Conservation (phyloP, 352 stramenopile genomes). For the Pythium sukuiense region DNA sequence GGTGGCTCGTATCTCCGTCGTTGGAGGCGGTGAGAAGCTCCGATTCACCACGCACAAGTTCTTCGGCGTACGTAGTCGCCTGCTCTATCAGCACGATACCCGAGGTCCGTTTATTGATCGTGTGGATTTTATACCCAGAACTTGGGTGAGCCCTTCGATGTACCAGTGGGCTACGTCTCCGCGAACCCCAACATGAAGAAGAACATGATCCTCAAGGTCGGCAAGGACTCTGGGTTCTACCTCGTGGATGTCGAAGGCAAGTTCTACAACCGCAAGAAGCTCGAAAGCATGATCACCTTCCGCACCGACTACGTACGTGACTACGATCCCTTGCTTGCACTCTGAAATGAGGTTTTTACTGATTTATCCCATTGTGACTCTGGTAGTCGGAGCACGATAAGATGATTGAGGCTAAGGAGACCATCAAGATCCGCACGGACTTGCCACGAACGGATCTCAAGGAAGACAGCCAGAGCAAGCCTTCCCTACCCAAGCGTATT, state of each 20-base stretch:
- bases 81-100: too few species aligned
- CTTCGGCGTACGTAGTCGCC: slow-evolving; percentile 57
- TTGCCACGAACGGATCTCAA: slow-evolving; percentile 70
- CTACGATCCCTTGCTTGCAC: background rate
- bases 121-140: slow-evolving; percentile 36
- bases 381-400: slow-evolving; percentile 65
- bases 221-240: slow-evolving; percentile 70
- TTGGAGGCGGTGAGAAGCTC: slow-evolving; percentile 74
- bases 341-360: background rate
- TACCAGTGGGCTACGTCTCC: slow-evolving; percentile 67
- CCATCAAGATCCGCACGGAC: slow-evolving; percentile 62
- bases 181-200: slow-evolving; percentile 82
- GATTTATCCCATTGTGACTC: background rate
- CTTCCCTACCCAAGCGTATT: slow-evolving; percentile 30
- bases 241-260: slow-evolving; percentile 77
- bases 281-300: slow-evolving; percentile 88
- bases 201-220: slow-evolving; percentile 86
- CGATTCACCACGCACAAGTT: slow-evolving; percentile 89
- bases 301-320: slow-evolving; percentile 71
- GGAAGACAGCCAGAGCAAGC: slow-evolving; percentile 1
- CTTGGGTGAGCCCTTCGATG: slow-evolving; percentile 60
- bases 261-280: slow-evolving; percentile 87
- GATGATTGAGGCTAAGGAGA: slow-evolving; percentile 53
- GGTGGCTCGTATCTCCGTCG: slow-evolving; percentile 76
- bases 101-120: background rate